Evolutionary conservation across 2,329 filamentous ascomycete species (phyloP).

Genomic region (Byssochlamys sp.): DNA sequence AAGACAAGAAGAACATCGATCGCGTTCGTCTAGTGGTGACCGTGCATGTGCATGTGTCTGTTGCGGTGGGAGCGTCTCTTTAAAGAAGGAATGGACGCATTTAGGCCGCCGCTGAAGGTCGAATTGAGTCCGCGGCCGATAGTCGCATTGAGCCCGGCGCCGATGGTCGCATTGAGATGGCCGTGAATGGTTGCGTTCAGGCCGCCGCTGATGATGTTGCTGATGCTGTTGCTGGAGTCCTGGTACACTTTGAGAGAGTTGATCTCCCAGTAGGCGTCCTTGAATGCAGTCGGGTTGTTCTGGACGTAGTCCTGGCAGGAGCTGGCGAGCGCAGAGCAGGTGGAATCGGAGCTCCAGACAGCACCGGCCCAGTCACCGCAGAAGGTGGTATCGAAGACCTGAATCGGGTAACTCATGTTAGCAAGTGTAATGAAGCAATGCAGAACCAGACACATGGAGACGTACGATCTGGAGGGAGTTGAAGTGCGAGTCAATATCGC

Average conservation of each 20-base stretch:
- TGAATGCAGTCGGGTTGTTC: slow-evolving; percentile 60
- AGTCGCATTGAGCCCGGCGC: no score
- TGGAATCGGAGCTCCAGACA: slow-evolving; percentile 50
- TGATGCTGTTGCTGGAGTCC: neutral
- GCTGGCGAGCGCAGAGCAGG: slow-evolving; percentile 51
- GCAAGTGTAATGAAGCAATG: neutral
- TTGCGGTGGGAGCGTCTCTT: neutral
- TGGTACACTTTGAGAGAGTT: slow-evolving; percentile 60
- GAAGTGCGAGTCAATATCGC: slow-evolving; percentile 64
- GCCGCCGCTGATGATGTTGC: slow-evolving; percentile 1
- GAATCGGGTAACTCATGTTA: slow-evolving; percentile 3
- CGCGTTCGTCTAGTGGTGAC: neutral
- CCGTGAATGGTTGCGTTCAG: slow-evolving; percentile 2
- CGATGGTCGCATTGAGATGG: neutral
- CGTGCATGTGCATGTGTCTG: neutral
- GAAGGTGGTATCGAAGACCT: slow-evolving; percentile 63
- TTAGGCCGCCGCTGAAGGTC: neutral
- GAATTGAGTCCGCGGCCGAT: neutral
- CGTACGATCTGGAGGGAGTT: slow-evolving; percentile 56
- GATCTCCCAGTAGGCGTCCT: slow-evolving; percentile 67
- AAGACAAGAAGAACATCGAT: neutral
- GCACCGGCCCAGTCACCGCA: slow-evolving; percentile 79
- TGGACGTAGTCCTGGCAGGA: slow-evolving; percentile 66
- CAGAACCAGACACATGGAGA: neutral
- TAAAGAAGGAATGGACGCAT: neutral